Evolutionary conservation across 305 asterid species (phyloP), one percentile per base, ranked within the genome.

Genomic region (Solanum aculeatissimum): DNA sequence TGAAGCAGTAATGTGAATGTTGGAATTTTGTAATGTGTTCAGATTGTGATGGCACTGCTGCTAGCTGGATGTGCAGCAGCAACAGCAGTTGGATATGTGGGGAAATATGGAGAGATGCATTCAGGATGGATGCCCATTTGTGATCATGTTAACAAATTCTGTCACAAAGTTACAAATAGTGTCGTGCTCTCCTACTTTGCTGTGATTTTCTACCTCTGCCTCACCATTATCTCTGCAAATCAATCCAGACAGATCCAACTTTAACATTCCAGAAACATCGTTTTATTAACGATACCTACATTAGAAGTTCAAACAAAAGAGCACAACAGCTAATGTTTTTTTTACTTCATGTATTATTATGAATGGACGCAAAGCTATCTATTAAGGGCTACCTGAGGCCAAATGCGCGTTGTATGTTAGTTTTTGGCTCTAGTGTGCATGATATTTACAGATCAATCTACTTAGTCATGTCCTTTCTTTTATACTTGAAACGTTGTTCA

Each of bases 71-170:
- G 95, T 71, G 92, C 94, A 25, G 93, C 95, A 18, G 96, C 95
- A 6, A 91, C 93, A 0, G 91, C 93, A 4, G 43, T 91, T 9
- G 97, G 95, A 5, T 90, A 86, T 86, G 80, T 93, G 12, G 97
- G 93, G 15, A 91, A 89, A 40, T 91, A 92, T 70, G 97, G 96
- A 38, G 89, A 93, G 83, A 85, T 60, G 65, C 95, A 92, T 84
- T 72, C 91, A 0, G 96, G 97, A 27, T 93, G 97, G 97, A 47
- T 82, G 85, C 79, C 90, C 62, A 84, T 93, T 19, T 93, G 97
- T 84, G 91, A 85, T 65, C 84, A 89, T 57, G 93, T 93, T 27
- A 81, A 32, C 23, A 83, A 85, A 58, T 94, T 90, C 83, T 94
- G 98, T 84, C 72, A 88, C 83, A 89, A 80, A 70, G 72, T 58